Percentiles rank a stretch among this genome's conserved stretches.
phyloP scores from a whole-genome alignment of 352 stramenopile genomes.

The Pythium phragmitis region DNA sequence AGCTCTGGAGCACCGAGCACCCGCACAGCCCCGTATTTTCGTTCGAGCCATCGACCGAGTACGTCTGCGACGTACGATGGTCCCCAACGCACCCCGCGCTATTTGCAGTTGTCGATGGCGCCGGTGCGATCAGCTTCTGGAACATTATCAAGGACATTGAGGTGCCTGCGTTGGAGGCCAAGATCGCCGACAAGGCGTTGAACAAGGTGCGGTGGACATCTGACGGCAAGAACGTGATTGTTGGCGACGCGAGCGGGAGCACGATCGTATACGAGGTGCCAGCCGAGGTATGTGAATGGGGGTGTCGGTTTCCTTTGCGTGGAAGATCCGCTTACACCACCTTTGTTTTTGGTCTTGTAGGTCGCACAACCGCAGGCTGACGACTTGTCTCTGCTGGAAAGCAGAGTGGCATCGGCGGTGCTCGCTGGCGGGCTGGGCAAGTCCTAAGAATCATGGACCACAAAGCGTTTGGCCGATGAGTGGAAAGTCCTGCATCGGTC shows the following conservation, averaged over 20 bases:
- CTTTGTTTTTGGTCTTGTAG: slow-evolving; percentile 23
- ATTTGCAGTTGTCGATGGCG: slow-evolving; percentile 82
- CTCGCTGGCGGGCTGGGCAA: slow-evolving; percentile 44
- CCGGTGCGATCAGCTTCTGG: slow-evolving; percentile 73
- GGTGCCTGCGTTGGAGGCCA: slow-evolving; percentile 58
- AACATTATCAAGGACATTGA: slow-evolving; percentile 87
- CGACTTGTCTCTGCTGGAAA: slow-evolving; percentile 58
- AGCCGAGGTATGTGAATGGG: slow-evolving; percentile 49
- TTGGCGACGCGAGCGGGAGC: slow-evolving; percentile 72
- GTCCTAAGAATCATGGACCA: slow-evolving; percentile 25
- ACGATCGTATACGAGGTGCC: slow-evolving; percentile 81
- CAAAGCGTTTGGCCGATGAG: neutral
- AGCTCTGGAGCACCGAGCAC: slow-evolving; percentile 84
- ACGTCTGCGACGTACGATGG: slow-evolving; percentile 88
- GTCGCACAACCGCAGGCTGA: slow-evolving; percentile 65
- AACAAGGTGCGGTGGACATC: slow-evolving; percentile 84
- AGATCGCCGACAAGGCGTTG: slow-evolving; percentile 70
- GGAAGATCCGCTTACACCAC: neutral
- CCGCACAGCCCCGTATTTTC: slow-evolving; percentile 66
- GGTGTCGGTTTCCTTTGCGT: neutral
- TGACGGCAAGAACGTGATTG: slow-evolving; percentile 77
- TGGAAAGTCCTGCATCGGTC: neutral
- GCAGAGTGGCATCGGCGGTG: slow-evolving; percentile 58
- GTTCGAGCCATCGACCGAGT: slow-evolving; percentile 87
- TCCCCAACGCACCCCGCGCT: slow-evolving; percentile 74